A percentile compares a stretch with the other conserved stretches of the same genome.
Evolutionary conservation across 148 eudicot genomes (phyloP).

Genomic region (Silene conica): DNA sequence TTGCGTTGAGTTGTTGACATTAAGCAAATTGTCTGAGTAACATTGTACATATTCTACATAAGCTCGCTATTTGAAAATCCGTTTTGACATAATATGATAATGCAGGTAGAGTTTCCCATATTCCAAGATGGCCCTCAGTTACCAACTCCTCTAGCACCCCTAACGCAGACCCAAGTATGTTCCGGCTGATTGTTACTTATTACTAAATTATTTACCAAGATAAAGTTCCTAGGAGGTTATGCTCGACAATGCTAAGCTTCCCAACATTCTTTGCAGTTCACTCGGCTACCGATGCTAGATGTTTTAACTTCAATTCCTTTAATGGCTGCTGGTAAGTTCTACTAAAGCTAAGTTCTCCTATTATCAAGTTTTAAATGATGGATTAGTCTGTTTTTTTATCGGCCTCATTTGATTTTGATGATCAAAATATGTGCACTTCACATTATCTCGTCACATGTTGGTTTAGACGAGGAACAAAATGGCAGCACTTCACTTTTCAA

Average conservation of each 20-base stretch:
- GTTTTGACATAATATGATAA: neutral
- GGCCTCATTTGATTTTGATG: neutral
- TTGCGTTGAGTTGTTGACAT: too few relatives aligned
- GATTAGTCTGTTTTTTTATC: neutral
- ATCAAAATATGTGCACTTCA: neutral
- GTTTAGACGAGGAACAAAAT: too few relatives aligned
- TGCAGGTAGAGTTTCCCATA: slow-evolving; percentile 66
- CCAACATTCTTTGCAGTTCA: slow-evolving; percentile 40
- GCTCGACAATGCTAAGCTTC: slow-evolving; percentile 13
- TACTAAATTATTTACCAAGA: neutral
- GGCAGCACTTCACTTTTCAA: neutral
- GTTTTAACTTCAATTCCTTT: slow-evolving; percentile 55
- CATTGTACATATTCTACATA: neutral
- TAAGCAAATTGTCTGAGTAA: neutral
- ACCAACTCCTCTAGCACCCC: slow-evolving; percentile 67
- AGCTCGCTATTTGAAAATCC: neutral
- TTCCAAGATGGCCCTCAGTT: slow-evolving; percentile 50
- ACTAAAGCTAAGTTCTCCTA: neutral
- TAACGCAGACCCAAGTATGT: slow-evolving; percentile 50
- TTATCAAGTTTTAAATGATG: too few relatives aligned
- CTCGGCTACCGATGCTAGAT: slow-evolving; percentile 52
- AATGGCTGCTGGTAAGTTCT: slow-evolving; percentile 56
- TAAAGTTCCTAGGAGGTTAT: neutral
- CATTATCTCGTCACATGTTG: neutral
- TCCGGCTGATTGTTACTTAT: neutral